These are phyloP conservation scores for maize (Zea mays) DNA, from an alignment of 176 grass and related monocot species.

Conservation along the genomic window DNA sequence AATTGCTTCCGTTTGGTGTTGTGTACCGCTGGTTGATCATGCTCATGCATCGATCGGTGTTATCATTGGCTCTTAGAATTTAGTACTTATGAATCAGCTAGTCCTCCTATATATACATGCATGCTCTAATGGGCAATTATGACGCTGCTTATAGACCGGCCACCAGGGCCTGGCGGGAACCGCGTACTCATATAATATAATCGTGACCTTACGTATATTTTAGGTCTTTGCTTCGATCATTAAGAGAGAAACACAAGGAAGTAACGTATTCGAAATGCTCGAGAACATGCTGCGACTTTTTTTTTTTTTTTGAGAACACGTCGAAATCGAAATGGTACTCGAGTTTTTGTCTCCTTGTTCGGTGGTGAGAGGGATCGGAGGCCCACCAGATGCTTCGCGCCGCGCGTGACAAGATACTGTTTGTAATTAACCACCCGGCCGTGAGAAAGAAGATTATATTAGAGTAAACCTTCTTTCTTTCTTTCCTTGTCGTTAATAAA, in stretches of 20 bases:
- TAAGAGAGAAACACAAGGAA: background rate
- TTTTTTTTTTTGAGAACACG: background rate
- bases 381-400: background rate
- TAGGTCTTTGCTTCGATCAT: no score
- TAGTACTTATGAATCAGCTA: background rate
- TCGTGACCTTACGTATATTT: background rate
- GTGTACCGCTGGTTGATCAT: background rate
- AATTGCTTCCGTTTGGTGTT: background rate
- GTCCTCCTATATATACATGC: background rate
- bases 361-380: conserved; percentile 15
- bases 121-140: conserved; percentile 13
- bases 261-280: conserved; percentile 1
- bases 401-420: no score
- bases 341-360: background rate
- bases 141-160: background rate
- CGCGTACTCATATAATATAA: background rate
- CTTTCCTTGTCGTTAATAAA: no score
- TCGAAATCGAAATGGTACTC: background rate
- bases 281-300: conserved; percentile 27
- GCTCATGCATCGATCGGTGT: background rate
- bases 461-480: no score
- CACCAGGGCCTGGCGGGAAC: background rate
- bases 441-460: no score
- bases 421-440: no score
- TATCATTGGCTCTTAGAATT: conserved; percentile 21